Evolutionary conservation across 164 flowering plant species (phyloP).

Genomic region (grape (Vitis vinifera)): ASM3070453v1 NC_081805.1:5251001-5251500

Average conservation of each 20-base stretch:
- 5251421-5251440: constrained; percentile 7
- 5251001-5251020: neutral
- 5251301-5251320: constrained; percentile 27
- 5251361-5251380: constrained; percentile 65
- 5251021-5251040: neutral
- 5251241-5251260: neutral
- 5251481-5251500: neutral
- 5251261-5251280: neutral
- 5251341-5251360: constrained; percentile 43
- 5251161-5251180: neutral
- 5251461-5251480: neutral
- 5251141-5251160: neutral
- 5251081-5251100: neutral
- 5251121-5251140: neutral
- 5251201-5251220: neutral
- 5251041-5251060: neutral
- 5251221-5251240: neutral
- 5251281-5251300: constrained; percentile 26
- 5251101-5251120: neutral
- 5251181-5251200: neutral
- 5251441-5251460: neutral
- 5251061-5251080: neutral
- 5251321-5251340: constrained; percentile 34
- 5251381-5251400: constrained; percentile 1
- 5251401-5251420: constrained; percentile 1